Percentiles rank a stretch among this genome's conserved stretches.
Conservation (phyloP, 805 yeast genomes). For the Crinitomyces ghanaensis region DNA sequence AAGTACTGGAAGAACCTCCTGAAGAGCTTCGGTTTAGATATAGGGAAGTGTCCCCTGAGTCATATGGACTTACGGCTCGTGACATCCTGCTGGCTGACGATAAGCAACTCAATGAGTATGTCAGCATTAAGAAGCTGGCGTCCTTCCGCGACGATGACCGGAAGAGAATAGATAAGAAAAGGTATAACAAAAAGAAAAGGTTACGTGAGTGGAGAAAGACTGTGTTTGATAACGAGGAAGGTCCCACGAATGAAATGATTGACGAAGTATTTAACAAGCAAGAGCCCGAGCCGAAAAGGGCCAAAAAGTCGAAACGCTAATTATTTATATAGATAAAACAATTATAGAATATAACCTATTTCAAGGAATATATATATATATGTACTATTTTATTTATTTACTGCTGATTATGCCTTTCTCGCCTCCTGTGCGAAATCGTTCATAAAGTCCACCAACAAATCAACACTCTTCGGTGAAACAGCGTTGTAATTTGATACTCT, state of each 20-base stretch:
- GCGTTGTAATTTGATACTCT: conserved; percentile 92
- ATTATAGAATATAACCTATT: too few relatives aligned
- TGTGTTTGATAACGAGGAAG: conserved; percentile 53
- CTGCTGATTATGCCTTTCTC: not conserved
- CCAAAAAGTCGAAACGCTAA: conserved; percentile 3
- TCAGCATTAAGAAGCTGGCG: conserved; percentile 86
- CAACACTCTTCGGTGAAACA: conserved; percentile 49
- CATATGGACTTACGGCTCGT: conserved; percentile 72
- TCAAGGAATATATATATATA: conserved; percentile 3
- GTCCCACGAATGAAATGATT: conserved; percentile 21
- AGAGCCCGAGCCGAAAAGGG: conserved; percentile 6
- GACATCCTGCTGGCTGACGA: conserved; percentile 91
- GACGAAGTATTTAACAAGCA: conserved; percentile 1
- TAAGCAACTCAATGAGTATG: conserved; percentile 65
- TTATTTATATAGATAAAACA: too few relatives aligned
- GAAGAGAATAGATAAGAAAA: conserved; percentile 66
- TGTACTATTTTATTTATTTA: conserved; percentile 1
- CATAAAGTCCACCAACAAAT: conserved; percentile 45
- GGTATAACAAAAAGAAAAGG: conserved; percentile 70
- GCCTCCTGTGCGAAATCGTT: conserved; percentile 54
- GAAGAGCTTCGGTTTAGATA: conserved; percentile 51
- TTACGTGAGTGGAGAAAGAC: conserved; percentile 83
- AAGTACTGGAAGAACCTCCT: conserved; percentile 14
- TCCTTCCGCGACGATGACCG: conserved; percentile 75
- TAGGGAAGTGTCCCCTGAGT: conserved; percentile 90